Evolutionary conservation across 1,284 basidiomycete species (phyloP), one percentile per base, ranked within the genome.

Genomic region (Pholiota adiposa): DNA sequence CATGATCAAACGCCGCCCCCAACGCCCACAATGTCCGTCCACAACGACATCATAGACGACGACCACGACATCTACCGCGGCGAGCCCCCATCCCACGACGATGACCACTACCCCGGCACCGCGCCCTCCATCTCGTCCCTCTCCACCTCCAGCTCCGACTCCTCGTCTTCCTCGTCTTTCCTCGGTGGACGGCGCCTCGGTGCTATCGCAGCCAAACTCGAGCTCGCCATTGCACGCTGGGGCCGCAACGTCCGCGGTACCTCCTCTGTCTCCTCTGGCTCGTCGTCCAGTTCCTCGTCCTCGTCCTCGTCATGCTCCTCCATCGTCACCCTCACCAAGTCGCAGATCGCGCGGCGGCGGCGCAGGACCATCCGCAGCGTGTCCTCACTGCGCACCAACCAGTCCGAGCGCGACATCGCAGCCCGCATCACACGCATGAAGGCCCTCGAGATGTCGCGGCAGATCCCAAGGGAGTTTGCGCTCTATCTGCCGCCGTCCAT

Each of bases 401-500:
- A 79, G 58, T 85, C 86, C 4, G 85, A 88, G 70, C 77, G 79
- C 49, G 80, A 86, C 58, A 79, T 89, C 40, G 79, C 80, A 1
- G 84, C 76, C 54, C 77, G 72, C 44, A 79, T 82, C 38, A 75
- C 81, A 46, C 80, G 84, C 44, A 77, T 87, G 51, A 83, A 82
- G 60, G 88, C 88, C 43, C 80, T 87, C 19, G 82, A 85, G 65
- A 80, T 84, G 64, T 81, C 82, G 23, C 78, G 87, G 61, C 78
- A 82, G 54, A 75, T 84, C 51, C 81, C 85, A 43, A 80, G 91
- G 60, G 83, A 86, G 60, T 94, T 93, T 70, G 79, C 81, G 9
- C 76, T 92, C 11, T 89, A 90, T 68, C 69, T 83, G 25, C 87
- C 81, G 49, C 76, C 79, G 65, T 69, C 76, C 63, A 70, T 72